Evolutionary conservation across 352 stramenopile genomes (phyloP), one percentile per base, ranked within the genome.

Genomic region (Phytophthora cactorum): DNA sequence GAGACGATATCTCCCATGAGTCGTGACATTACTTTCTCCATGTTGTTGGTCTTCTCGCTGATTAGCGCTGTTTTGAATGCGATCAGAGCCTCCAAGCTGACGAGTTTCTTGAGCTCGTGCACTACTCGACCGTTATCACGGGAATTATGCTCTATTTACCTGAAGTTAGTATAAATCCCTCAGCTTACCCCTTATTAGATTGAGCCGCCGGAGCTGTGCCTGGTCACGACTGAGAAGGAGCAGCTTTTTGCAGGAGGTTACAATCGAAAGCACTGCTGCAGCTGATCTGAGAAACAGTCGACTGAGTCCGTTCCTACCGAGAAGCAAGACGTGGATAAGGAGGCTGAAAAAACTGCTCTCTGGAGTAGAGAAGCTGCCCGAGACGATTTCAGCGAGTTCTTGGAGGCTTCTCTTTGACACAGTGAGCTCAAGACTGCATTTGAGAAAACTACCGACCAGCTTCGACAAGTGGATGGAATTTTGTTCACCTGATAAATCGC

Each of bases 1-100:
- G 80, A 90, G 14, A 92, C 74, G 7, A 92, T 87, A 4, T 92
- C 66, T 0, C 81, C 70, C 52, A 78, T 77, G 14, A 94, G 71
- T 7, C 78, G 68, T 14, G 59, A 68, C 52, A 92, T 87, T 60
- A 92, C 77, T 2, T 66, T 69, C 56, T 90, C 50, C n/a, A n/a
- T n/a, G n/a, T 90, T 82, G 44, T 79, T 72, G 41, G 61, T 81
- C 50, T 82, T 77, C 68, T 89, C 82, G 29, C 79, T 67, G 31
- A 86, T 66, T 32, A 93, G 72, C 55, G 77, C 81, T 28, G 84
- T 84, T 66, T 88, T 89, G 6, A 92, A 66, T 14, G 81, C 75
- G 46, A 77, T 75, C 27, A 88, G 55, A 32, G 73, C 75, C 32
- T 88, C 81, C 17, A 54, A 71, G 54, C 86, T 79, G 31, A 91